A percentile compares a stretch with the other conserved stretches of the same genome.
Evolutionary conservation across 108 stramenopile species (phyloP).

Genomic region (Mayamaea pseudoterrestris): DNA sequence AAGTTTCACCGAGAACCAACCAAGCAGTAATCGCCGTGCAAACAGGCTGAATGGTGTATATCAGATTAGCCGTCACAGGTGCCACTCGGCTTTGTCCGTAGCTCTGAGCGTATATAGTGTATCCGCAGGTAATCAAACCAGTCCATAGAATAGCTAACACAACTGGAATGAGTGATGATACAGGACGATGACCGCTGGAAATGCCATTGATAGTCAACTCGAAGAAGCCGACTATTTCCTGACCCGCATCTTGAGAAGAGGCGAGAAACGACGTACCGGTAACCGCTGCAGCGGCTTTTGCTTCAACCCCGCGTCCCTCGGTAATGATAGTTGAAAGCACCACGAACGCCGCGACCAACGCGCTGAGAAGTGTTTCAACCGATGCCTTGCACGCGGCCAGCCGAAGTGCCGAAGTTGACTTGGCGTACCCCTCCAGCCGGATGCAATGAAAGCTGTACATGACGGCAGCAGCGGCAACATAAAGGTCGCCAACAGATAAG

Average conservation of each 20-base stretch:
- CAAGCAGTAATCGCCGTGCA: slow-evolving; percentile 71
- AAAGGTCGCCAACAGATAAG: slow-evolving; percentile 41
- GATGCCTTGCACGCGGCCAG: slow-evolving; percentile 60
- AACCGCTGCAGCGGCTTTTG: too few species aligned
- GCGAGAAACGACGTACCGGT: neutral
- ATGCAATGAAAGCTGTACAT: slow-evolving; percentile 67
- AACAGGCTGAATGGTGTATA: slow-evolving; percentile 79
- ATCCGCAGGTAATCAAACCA: slow-evolving; percentile 66
- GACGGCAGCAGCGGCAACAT: slow-evolving; percentile 47
- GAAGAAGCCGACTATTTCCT: slow-evolving; percentile 25
- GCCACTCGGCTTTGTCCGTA: slow-evolving; percentile 63
- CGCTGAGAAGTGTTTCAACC: slow-evolving; percentile 40
- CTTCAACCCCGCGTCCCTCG: too few species aligned
- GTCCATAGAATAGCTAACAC: slow-evolving; percentile 59
- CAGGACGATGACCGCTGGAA: slow-evolving; percentile 12
- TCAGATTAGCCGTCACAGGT: slow-evolving; percentile 68
- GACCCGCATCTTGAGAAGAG: slow-evolving; percentile 8
- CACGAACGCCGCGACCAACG: slow-evolving; percentile 4
- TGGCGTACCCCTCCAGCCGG: slow-evolving; percentile 55
- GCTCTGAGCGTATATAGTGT: slow-evolving; percentile 75
- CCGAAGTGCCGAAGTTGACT: slow-evolving; percentile 23
- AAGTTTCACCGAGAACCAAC: slow-evolving; percentile 48
- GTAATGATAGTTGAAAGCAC: neutral
- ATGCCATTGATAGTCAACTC: slow-evolving; percentile 1
- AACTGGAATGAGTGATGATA: slow-evolving; percentile 6